Evolutionary conservation across 2,329 filamentous ascomycete species (phyloP), one percentile per base, ranked within the genome.

Genomic region (Aspergillus piperis): DNA sequence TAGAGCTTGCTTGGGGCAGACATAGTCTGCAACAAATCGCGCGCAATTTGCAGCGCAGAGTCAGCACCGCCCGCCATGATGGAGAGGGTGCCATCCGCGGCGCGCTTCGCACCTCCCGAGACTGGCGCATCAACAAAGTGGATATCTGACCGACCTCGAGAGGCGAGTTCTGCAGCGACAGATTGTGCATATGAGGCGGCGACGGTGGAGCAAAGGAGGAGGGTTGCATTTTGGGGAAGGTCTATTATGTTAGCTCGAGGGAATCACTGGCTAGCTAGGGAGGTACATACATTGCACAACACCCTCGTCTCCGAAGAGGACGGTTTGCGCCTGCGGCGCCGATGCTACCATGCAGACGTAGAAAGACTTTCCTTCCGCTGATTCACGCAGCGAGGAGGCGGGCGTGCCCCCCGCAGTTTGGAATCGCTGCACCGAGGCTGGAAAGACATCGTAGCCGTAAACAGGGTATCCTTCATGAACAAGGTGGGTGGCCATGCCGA

Each of bases 281-380:
- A 41, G 6, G 39, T 11, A 57, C 62, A 49, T 64, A 73, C 71
- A 63, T 49, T 71, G 65, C 8, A 69, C 69, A 60, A 81, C 88
- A 3, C 86, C 82, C 49, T 80, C 77, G 1, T 82, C 78, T 1
- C 85, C 84, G 64, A 92, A 86, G 1, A 92, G 77, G 0, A 89
- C 87, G 0, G 80, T 77, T 62, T 90, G 84, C 8, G 86, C 88
- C 72, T 92, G 90, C 42, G 84, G 82, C 2, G 88, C 86, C 0
- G 88, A 90, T 7, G 89, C 89, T 1, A 92, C 90, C 90, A 92
- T 92, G 73, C 87, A 87, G 30, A 92, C 82, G 68, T 88, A 86
- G 72, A 85, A 87, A 23, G 81, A 68, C 65, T 85, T 86, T 38
- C 80, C 82, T 49, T 78, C 76, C 15, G 88, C 89, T 0, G 88